Evolutionary conservation across 2,329 filamentous ascomycete genomes (phyloP), one percentile per base, ranked within the genome.

Genomic region (Chaetomium sp.): DNA sequence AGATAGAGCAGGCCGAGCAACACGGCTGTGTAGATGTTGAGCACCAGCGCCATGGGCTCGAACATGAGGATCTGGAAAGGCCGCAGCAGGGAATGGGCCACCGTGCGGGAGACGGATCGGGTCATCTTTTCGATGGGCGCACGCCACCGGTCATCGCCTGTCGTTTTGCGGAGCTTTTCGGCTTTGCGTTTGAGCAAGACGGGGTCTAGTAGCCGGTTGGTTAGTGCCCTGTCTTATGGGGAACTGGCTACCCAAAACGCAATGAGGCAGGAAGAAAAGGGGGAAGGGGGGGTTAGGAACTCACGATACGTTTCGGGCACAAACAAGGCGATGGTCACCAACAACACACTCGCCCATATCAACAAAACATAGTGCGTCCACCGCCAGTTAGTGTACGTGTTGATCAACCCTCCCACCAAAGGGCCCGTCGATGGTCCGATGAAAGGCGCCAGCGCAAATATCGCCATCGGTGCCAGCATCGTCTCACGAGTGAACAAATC

Each of bases 1-100:
- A 96, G 81, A 68, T 96, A 96, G 2, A 96, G 74, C 45, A 95
- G 87, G 5, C 91, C 91, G 6, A 96, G 77, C n/a, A 96, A 75
- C 53, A 96, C 82, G 41, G 90, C 89, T 0, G 88, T 89, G 64
- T 91, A 88, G 27, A 94, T 72, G 70, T 90, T 94, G 33, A 96
- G 82, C 62, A 84, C 84, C 55, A 94, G 75, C 57, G 86, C 88
- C 89, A 96, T 96, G 61, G 88, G 89, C 74, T 95, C 90, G 53
- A 88, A 80, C 49, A 86, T 70, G 53, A 96, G 78, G 5, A 96
- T 80, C 70, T 94, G 82, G 67, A 94, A 88, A 5, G 89, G 89
- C n/a, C 84, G 79, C 51, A 81, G 71, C 37, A 87, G 74, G 1
- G 83, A 86, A 47, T 71, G 71, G 6, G 79, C 72, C 19, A 91